These are phyloP conservation scores for Candida mesenterica DNA, from an alignment of 1,139 yeast species.

Conservation along the genomic window DNA sequence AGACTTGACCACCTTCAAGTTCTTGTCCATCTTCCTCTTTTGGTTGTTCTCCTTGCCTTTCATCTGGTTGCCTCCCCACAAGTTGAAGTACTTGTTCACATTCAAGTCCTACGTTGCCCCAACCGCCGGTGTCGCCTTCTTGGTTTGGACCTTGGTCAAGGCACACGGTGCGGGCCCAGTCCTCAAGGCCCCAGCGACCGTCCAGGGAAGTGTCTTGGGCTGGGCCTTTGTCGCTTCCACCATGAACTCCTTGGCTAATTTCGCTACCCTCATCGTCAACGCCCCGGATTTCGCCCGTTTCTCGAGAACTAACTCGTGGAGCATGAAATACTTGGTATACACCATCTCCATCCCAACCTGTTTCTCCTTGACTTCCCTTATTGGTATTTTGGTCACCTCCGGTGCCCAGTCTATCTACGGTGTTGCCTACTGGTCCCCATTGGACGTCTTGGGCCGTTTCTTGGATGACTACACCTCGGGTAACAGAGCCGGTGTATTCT, in stretches of 20 bases:
- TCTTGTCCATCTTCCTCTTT: slow-evolving; percentile 72
- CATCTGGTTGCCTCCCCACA: slow-evolving; percentile 78
- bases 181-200: slow-evolving; percentile 47
- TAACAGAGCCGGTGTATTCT: slow-evolving; percentile 84
- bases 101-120: slow-evolving; percentile 76
- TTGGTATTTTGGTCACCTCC: slow-evolving; percentile 84
- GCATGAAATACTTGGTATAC: slow-evolving; percentile 44
- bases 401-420: slow-evolving; percentile 73
- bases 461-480: slow-evolving; percentile 57
- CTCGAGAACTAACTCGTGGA: slow-evolving; percentile 49
- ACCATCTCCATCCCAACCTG: slow-evolving; percentile 69
- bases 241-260: slow-evolving; percentile 80
- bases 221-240: slow-evolving; percentile 83
- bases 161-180: slow-evolving; percentile 76
- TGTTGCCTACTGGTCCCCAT: slow-evolving; percentile 79
- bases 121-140: slow-evolving; percentile 73
- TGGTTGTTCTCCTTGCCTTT: slow-evolving; percentile 79
- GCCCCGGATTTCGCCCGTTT: slow-evolving; percentile 91
- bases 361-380: slow-evolving; percentile 76
- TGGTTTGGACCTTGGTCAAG: slow-evolving; percentile 76
- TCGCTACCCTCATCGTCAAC: slow-evolving; percentile 82
- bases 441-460: slow-evolving; percentile 68
- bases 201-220: slow-evolving; percentile 60
- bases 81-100: slow-evolving; percentile 77
- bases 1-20: slow-evolving; percentile 63